Conservation (phyloP, 768 basidiomycete genomes). For the Boletus subcaerulescens region DNA sequence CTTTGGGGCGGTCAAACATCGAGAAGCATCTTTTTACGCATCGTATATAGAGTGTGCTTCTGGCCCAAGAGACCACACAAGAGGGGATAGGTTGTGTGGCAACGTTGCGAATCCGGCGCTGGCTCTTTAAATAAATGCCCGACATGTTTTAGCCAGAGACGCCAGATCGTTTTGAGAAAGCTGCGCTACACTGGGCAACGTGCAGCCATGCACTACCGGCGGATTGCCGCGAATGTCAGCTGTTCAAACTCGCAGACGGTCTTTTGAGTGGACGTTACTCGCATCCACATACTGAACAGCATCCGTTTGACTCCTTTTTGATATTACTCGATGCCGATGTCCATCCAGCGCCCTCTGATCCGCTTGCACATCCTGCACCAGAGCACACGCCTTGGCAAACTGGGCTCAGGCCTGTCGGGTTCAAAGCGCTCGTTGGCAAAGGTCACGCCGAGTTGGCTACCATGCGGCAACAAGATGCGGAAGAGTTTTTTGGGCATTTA, state of each 20-base stretch:
- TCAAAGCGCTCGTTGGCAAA: slow-evolving; percentile 88
- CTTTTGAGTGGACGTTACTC: slow-evolving; percentile 92
- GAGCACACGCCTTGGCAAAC: slow-evolving; percentile 49
- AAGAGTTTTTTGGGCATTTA: slow-evolving; percentile 88
- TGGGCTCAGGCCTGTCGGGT: slow-evolving; percentile 76
- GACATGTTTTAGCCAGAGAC: too few relatives aligned
- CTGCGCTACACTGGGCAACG: slow-evolving; percentile 49
- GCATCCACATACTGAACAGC: slow-evolving; percentile 44
- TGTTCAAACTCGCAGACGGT: slow-evolving; percentile 90
- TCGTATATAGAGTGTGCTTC: too few relatives aligned
- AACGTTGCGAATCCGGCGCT: too few relatives aligned
- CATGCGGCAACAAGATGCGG: slow-evolving; percentile 96
- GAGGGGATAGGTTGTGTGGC: too few relatives aligned
- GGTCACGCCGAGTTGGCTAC: slow-evolving; percentile 94
- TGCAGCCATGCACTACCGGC: slow-evolving; percentile 74
- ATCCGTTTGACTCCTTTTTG: slow-evolving; percentile 11
- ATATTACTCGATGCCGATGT: slow-evolving; percentile 1
- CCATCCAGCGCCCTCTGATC: slow-evolving; percentile 27
- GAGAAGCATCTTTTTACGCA: too few relatives aligned
- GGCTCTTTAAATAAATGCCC: too few relatives aligned
- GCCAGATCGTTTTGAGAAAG: too few relatives aligned
- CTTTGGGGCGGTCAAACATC: too few relatives aligned
- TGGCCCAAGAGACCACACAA: too few relatives aligned
- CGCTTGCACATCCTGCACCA: slow-evolving; percentile 29
- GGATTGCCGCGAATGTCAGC: slow-evolving; percentile 91